Percentiles rank a stretch among this genome's conserved stretches.
These are phyloP conservation scores for Funneliformis caledonium DNA, from an alignment of 371 early-diverging fungal species.

Conservation along the genomic window DNA sequence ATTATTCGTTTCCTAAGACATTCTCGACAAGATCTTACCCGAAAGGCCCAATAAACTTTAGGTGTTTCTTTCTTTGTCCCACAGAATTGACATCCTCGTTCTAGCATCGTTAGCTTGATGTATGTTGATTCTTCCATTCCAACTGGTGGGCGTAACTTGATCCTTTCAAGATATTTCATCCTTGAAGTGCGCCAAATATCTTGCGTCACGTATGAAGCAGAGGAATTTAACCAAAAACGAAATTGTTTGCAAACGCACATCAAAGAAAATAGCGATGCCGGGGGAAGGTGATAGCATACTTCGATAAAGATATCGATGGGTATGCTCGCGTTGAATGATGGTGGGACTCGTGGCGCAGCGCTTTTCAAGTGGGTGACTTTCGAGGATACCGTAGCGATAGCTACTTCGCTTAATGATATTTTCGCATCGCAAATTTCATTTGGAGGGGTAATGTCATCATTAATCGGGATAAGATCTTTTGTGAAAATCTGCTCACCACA, in stretches of 20 bases:
- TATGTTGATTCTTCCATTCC: constrained; percentile 29
- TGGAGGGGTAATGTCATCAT: no score
- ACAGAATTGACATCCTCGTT: constrained; percentile 29
- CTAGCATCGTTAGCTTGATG: not conserved
- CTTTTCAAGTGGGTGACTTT: not conserved
- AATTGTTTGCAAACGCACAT: constrained; percentile 28
- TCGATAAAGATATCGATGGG: constrained; percentile 28
- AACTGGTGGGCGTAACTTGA: not conserved
- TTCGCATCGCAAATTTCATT: no score
- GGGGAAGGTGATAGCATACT: constrained; percentile 14
- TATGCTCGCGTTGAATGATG: not conserved
- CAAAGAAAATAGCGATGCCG: constrained; percentile 18
- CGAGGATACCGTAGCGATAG: not conserved
- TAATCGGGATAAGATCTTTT: no score
- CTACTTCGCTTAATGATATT: not conserved
- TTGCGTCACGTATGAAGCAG: not conserved
- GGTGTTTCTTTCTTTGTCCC: constrained; percentile 1
- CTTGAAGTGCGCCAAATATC: constrained; percentile 38
- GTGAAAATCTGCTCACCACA: no score
- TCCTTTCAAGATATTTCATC: constrained; percentile 11
- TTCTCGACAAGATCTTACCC: constrained; percentile 1
- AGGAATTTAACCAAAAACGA: constrained; percentile 9
- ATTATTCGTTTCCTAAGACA: constrained; percentile 27
- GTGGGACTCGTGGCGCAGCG: not conserved
- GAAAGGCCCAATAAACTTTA: constrained; percentile 39